Conservation (phyloP, 2,329 filamentous ascomycete genomes). For the Xylariaceae sp. region DNA sequence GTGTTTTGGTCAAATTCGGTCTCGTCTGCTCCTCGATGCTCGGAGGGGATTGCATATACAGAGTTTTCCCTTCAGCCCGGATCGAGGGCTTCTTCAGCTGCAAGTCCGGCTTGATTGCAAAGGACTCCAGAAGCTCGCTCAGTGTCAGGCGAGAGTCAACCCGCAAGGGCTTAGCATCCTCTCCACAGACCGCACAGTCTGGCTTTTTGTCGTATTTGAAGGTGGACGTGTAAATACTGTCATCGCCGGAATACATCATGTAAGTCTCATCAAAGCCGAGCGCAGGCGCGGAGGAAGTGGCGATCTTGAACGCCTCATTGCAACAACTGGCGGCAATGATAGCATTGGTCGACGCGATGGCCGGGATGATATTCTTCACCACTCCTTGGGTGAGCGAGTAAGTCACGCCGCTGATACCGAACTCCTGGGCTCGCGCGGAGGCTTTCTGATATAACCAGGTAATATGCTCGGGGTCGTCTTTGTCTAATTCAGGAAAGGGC, state of each 20-base stretch:
- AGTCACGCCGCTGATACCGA: constrained; percentile 86
- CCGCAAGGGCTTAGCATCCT: constrained; percentile 67
- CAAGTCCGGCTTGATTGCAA: constrained; percentile 78
- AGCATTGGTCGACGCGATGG: constrained; percentile 95
- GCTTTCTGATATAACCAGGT: constrained; percentile 93
- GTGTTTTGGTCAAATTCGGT: constrained; percentile 72
- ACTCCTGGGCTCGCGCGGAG: constrained; percentile 73
- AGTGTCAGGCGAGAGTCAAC: constrained; percentile 69
- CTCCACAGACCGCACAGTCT: constrained; percentile 92
- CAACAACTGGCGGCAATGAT: constrained; percentile 94
- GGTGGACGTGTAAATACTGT: constrained; percentile 93
- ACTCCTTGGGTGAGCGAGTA: constrained; percentile 96
- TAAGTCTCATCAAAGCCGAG: constrained; percentile 80
- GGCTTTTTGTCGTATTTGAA: constrained; percentile 92
- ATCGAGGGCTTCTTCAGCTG: constrained; percentile 93
- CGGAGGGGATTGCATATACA: constrained; percentile 84
- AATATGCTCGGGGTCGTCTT: constrained; percentile 93
- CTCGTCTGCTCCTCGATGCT: constrained; percentile 79
- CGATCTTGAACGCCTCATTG: constrained; percentile 94
- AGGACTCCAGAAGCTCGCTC: constrained; percentile 75
- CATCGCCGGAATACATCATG: constrained; percentile 99
- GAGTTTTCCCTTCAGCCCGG: constrained; percentile 68
- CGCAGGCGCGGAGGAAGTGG: constrained; percentile 73
- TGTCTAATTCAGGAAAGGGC: constrained; percentile 81
- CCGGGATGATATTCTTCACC: constrained; percentile 98